Conservation (phyloP, 1,139 yeast genomes). For the Sugiyamaella paludigena region DNA sequence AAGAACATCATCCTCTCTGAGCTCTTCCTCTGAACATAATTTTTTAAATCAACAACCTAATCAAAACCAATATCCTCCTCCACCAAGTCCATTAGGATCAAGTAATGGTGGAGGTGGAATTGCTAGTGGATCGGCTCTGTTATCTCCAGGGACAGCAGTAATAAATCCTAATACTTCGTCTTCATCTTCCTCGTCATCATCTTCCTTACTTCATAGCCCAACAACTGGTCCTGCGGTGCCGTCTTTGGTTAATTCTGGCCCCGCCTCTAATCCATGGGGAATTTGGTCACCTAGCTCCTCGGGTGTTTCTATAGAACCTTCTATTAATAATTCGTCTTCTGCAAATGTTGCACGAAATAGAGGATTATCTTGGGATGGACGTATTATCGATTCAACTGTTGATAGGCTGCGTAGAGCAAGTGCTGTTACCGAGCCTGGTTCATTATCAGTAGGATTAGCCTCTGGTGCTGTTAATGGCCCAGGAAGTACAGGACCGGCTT, state of each 20-base stretch:
- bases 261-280: constrained; percentile 5
- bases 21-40: too few relatives aligned
- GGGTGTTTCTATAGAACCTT: not conserved
- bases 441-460: constrained; percentile 1
- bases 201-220: constrained; percentile 4
- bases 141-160: not conserved
- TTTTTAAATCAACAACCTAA: too few relatives aligned
- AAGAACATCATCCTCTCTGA: not conserved
- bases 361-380: constrained; percentile 13
- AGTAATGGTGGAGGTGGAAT: not conserved
- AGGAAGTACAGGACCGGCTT: not conserved
- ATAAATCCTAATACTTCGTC: not conserved
- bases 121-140: not conserved
- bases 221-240: constrained; percentile 2
- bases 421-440: constrained; percentile 9
- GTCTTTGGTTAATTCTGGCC: not conserved
- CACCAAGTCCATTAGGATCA: not conserved
- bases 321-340: not conserved
- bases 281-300: constrained; percentile 4
- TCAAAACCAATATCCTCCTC: too few relatives aligned
- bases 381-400: constrained; percentile 3
- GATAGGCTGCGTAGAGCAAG: constrained; percentile 2
- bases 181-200: not conserved
- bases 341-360: constrained; percentile 1
- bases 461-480: not conserved